phyloP scores from a whole-genome alignment of 129 eudicot genomes.

The Sambucus nigra region DNA sequence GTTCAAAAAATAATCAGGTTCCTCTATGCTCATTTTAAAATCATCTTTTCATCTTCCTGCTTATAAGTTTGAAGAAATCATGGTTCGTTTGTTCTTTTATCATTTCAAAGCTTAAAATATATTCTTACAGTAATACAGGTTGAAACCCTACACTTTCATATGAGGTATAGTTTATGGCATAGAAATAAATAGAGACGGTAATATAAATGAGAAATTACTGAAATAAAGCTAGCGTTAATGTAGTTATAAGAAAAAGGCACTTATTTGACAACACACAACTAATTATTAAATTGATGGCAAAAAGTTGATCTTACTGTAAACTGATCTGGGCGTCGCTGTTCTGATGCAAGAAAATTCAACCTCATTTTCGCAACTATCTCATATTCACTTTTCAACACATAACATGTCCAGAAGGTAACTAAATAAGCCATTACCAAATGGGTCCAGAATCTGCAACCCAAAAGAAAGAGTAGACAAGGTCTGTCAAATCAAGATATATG shows the following conservation, averaged over 20 bases:
- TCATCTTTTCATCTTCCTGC: background rate
- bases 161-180: too few relatives aligned
- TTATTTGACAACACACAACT: too few relatives aligned
- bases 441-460: constrained; percentile 52
- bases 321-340: constrained; percentile 83
- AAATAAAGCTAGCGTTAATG: too few relatives aligned
- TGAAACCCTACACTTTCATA: too few relatives aligned
- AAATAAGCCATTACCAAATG: constrained; percentile 77
- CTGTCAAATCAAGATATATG: too few relatives aligned
- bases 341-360: constrained; percentile 67
- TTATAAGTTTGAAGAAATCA: background rate
- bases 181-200: too few relatives aligned
- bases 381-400: constrained; percentile 69
- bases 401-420: constrained; percentile 79
- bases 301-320: constrained; percentile 52
- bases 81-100: too few relatives aligned
- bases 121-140: too few relatives aligned
- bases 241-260: background rate
- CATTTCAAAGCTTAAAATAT: too few relatives aligned
- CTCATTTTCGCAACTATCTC: constrained; percentile 51
- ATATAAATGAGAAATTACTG: too few relatives aligned
- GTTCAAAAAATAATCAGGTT: background rate
- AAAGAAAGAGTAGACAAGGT: background rate
- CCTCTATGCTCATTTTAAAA: background rate
- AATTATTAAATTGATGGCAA: background rate